Conservation (phyloP, 257 asterid genomes). For the Salvia hispanica region DNA sequence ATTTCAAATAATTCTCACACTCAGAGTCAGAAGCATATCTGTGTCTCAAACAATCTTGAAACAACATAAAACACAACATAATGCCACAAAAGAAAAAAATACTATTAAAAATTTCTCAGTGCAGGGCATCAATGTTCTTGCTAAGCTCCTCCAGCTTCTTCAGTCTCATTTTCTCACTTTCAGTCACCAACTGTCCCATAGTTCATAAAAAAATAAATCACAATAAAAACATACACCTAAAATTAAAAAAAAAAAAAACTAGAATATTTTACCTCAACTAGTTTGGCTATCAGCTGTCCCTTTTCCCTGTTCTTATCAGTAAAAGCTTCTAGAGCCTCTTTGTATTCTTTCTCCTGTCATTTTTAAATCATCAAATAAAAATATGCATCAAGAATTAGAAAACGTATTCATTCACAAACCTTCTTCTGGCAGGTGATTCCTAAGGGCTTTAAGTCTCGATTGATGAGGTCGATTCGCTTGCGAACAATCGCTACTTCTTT, state of each 20-base stretch:
- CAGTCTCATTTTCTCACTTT: slow-evolving; percentile 82
- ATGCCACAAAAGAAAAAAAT: not conserved
- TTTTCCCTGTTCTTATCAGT: slow-evolving; percentile 82
- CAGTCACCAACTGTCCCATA: slow-evolving; percentile 65
- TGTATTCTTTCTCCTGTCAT: slow-evolving; percentile 80
- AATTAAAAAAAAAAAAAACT: not conserved
- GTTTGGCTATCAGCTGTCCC: slow-evolving; percentile 66
- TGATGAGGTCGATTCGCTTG: slow-evolving; percentile 63
- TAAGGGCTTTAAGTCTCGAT: slow-evolving; percentile 66
- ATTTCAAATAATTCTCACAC: slow-evolving; percentile 11
- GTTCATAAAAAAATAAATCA: not conserved
- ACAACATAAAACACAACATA: slow-evolving; percentile 15
- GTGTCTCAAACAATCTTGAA: slow-evolving; percentile 26
- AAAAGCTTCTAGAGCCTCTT: slow-evolving; percentile 73
- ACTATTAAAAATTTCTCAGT: slow-evolving; percentile 27
- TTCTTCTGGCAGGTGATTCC: slow-evolving; percentile 74
- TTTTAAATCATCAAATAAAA: not conserved
- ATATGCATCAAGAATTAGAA: not conserved
- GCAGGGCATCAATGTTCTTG: slow-evolving; percentile 69
- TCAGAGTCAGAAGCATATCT: not conserved
- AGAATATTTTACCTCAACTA: slow-evolving; percentile 65
- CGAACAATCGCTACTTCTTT: slow-evolving; percentile 69
- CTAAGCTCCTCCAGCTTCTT: slow-evolving; percentile 85
- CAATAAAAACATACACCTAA: too few relatives aligned
- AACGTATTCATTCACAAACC: slow-evolving; percentile 36